Percentiles rank a stretch among this genome's conserved stretches.
Evolutionary conservation across 1,284 basidiomycete species (phyloP).

Genomic region (Irpex sp.): DNA sequence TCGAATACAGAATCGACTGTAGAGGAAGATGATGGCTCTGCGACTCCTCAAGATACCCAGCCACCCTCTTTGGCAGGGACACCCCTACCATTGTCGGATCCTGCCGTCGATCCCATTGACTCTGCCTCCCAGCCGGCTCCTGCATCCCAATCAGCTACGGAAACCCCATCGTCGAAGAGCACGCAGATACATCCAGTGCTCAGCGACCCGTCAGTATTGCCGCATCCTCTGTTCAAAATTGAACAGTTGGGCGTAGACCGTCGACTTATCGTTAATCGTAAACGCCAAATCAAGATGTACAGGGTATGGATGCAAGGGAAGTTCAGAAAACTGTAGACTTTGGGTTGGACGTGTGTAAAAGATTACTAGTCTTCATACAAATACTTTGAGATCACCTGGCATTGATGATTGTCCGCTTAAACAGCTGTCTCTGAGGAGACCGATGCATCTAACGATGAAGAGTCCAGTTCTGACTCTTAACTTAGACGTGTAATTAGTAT

Average conservation of each 20-base stretch:
- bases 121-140: too few relatives aligned
- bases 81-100: not conserved
- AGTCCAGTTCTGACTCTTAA: too few relatives aligned
- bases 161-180: too few relatives aligned
- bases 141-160: too few relatives aligned
- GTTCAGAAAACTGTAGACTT: slow-evolving; percentile 51
- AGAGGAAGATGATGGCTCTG: slow-evolving; percentile 36
- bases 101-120: not conserved
- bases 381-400: too few relatives aligned
- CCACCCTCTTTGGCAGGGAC: not conserved
- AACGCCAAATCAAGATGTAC: slow-evolving; percentile 93
- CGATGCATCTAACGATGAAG: too few relatives aligned
- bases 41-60: slow-evolving; percentile 7
- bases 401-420: too few relatives aligned
- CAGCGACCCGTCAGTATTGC: not conserved
- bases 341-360: too few relatives aligned
- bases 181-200: slow-evolving; percentile 12
- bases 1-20: slow-evolving; percentile 30
- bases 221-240: slow-evolving; percentile 60
- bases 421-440: too few relatives aligned
- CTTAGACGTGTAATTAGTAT: too few relatives aligned
- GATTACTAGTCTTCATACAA: too few relatives aligned
- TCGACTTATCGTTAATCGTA: slow-evolving; percentile 88
- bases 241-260: slow-evolving; percentile 85
- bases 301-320: slow-evolving; percentile 93